These are phyloP conservation scores for Puccinellia tenuiflora DNA, from an alignment of 176 grass and related monocot genomes.

Conservation along the genomic window DNA sequence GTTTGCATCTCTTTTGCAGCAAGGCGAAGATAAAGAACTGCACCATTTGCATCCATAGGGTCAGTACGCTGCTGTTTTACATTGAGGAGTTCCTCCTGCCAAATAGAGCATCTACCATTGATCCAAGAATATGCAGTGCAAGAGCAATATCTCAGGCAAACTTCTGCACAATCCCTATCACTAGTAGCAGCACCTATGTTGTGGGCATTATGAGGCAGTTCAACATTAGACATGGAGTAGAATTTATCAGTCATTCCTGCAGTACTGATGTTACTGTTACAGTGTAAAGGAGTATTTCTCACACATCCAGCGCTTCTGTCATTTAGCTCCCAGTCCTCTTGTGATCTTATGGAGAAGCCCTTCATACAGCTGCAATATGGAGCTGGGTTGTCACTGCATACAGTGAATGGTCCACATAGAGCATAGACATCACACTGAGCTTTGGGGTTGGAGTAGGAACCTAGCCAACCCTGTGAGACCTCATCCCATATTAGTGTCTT, in stretches of 20 bases:
- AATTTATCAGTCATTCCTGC: constrained; percentile 29
- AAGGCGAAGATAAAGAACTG: constrained; percentile 39
- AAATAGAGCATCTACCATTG: constrained; percentile 11
- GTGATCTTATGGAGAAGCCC: constrained; percentile 31
- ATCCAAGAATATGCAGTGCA: constrained; percentile 43
- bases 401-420: constrained; percentile 39
- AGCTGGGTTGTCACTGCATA: constrained; percentile 14
- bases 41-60: not conserved
- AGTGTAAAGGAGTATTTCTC: constrained; percentile 37
- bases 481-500: constrained; percentile 27
- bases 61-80: constrained; percentile 27
- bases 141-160: constrained; percentile 42
- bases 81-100: constrained; percentile 45
- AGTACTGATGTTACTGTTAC: constrained; percentile 8
- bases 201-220: constrained; percentile 20
- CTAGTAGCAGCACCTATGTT: not conserved
- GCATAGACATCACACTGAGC: constrained; percentile 36
- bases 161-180: constrained; percentile 29
- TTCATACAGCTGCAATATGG: constrained; percentile 40
- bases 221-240: constrained; percentile 16
- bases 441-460: constrained; percentile 13
- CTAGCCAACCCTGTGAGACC: constrained; percentile 9
- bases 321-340: constrained; percentile 27
- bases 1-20: constrained; percentile 35
- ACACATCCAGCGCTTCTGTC: constrained; percentile 40